A percentile compares a stretch with the other conserved stretches of the same genome.
These are phyloP conservation scores for Coemansia sp. DNA, from an alignment of 192 early-diverging fungal genomes.

Conservation along the genomic window DNA sequence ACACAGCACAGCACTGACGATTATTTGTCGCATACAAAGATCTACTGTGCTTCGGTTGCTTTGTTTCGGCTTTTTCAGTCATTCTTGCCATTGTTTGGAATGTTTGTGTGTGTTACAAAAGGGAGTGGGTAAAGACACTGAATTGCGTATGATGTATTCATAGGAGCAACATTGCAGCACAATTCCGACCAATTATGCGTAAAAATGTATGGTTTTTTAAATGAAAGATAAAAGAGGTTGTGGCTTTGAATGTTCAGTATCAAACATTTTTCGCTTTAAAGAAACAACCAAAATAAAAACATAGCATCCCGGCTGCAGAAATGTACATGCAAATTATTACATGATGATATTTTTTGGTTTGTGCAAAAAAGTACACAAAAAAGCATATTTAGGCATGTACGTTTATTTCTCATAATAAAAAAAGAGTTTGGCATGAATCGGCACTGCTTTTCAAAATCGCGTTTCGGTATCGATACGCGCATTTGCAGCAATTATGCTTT, in stretches of 20 bases:
- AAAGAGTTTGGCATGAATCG: neutral
- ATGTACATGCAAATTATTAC: neutral
- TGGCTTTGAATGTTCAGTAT: neutral
- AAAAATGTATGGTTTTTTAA: neutral
- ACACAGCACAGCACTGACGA: neutral
- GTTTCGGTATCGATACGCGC: neutral
- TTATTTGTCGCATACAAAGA: neutral
- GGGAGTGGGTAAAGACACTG: neutral
- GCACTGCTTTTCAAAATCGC: neutral
- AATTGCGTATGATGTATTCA: neutral
- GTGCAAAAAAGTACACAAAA: neutral
- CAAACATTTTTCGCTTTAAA: neutral
- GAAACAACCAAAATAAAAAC: neutral
- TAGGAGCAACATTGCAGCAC: neutral
- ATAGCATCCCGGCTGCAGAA: neutral
- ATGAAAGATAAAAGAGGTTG: neutral
- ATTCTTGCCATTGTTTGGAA: neutral
- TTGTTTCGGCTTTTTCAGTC: neutral
- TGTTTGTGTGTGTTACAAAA: neutral
- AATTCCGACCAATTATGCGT: neutral
- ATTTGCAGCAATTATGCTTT: neutral
- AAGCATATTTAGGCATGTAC: neutral
- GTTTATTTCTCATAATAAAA: neutral
- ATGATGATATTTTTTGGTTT: neutral
- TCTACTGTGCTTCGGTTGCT: neutral